These are phyloP conservation scores for Cyathus striatus DNA, from an alignment of 768 basidiomycete species.

Conservation along the genomic window DNA sequence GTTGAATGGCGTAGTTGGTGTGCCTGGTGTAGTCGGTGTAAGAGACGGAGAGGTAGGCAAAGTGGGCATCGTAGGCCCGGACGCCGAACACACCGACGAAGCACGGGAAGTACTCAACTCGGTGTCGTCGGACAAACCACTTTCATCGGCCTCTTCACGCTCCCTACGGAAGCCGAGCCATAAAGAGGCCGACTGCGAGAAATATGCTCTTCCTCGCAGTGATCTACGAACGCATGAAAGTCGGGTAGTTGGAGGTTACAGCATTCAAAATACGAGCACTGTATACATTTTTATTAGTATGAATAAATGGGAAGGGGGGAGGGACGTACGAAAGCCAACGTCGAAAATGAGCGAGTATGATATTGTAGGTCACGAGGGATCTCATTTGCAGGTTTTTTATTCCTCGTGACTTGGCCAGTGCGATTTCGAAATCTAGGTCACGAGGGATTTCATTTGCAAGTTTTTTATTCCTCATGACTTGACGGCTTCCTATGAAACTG, in stretches of 20 bases:
- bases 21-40: slow-evolving; percentile 4
- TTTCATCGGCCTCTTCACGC: neutral
- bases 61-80: slow-evolving; percentile 1
- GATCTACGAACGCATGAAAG: slow-evolving; percentile 46
- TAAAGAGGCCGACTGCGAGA: slow-evolving; percentile 4
- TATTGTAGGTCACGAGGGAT: too few relatives aligned
- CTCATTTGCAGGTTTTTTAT: too few relatives aligned
- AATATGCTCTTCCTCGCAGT: slow-evolving; percentile 34
- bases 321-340: slow-evolving; percentile 17
- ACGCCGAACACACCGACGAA: slow-evolving; percentile 1
- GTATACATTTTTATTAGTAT: too few relatives aligned
- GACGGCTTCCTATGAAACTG: too few relatives aligned
- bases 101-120: slow-evolving; percentile 4
- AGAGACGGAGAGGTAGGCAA: neutral
- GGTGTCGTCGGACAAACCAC: slow-evolving; percentile 7
- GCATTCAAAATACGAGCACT: slow-evolving; percentile 39
- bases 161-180: too few relatives aligned
- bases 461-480: too few relatives aligned
- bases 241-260: slow-evolving; percentile 40
- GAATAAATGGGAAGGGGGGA: slow-evolving; percentile 4
- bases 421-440: too few relatives aligned
- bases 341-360: too few relatives aligned
- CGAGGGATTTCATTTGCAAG: too few relatives aligned
- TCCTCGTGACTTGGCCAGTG: too few relatives aligned
- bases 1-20: neutral